Conservation (phyloP, 2,329 filamentous ascomycete species). For the Colletotrichum gigasporum region DNA sequence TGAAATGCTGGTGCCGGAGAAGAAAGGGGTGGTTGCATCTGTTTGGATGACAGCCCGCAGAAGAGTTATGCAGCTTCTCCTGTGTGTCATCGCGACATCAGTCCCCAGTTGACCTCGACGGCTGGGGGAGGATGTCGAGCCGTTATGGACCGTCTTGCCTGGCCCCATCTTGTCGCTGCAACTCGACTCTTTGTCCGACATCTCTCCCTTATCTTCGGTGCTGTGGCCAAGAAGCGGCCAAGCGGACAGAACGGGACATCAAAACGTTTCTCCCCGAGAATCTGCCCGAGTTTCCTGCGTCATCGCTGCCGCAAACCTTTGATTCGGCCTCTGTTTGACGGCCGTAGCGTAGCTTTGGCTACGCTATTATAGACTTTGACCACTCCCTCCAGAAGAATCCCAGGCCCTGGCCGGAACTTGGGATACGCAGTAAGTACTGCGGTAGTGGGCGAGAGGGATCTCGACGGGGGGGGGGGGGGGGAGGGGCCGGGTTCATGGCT, state of each 20-base stretch:
- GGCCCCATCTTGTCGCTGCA: too few relatives aligned
- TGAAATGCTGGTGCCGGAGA: not conserved
- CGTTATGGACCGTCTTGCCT: not conserved
- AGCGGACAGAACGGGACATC: not conserved
- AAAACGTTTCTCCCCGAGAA: not conserved
- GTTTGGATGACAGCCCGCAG: constrained; percentile 17
- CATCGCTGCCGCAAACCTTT: not conserved
- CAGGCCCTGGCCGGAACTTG: not conserved
- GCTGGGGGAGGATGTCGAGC: not conserved
- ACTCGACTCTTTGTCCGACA: not conserved
- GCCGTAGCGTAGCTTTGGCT: constrained; percentile 7
- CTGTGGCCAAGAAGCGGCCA: not conserved
- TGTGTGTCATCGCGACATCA: constrained; percentile 15
- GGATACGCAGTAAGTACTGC: constrained; percentile 1
- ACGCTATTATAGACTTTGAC: not conserved
- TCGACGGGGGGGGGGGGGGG: not conserved
- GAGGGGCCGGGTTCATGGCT: constrained; percentile 8
- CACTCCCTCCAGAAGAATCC: too few relatives aligned
- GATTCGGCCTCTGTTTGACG: not conserved
- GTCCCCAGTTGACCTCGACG: not conserved
- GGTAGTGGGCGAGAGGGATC: not conserved
- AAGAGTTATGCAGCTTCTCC: constrained; percentile 21
- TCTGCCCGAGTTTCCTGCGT: not conserved
- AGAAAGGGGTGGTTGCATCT: not conserved
- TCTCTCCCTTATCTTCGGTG: not conserved